phyloP scores from a whole-genome alignment of 352 stramenopile genomes.

The Globisporangium sylvaticum region DNA sequence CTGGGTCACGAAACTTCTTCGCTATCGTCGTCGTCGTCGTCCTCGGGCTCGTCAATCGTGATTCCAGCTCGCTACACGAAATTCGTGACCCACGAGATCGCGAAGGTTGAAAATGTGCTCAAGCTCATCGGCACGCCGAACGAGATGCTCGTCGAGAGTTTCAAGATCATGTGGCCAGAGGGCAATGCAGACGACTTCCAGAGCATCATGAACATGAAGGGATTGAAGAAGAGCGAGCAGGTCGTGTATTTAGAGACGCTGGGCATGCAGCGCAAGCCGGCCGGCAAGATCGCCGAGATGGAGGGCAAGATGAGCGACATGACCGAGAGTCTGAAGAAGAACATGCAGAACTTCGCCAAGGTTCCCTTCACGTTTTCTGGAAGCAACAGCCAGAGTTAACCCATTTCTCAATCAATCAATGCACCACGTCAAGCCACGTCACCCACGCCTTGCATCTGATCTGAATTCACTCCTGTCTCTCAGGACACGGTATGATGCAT shows the following conservation, averaged over 20 bases:
- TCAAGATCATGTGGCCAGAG: slow-evolving; percentile 95
- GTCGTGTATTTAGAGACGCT: slow-evolving; percentile 54
- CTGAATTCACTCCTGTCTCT: background rate
- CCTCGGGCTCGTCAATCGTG: slow-evolving; percentile 30
- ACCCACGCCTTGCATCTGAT: background rate
- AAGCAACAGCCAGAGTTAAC: slow-evolving; percentile 13
- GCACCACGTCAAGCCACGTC: background rate
- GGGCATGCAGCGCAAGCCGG: slow-evolving; percentile 57
- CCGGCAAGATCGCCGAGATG: slow-evolving; percentile 75
- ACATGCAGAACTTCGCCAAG: slow-evolving; percentile 84
- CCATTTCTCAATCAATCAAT: background rate
- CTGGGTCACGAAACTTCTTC: slow-evolving; percentile 57
- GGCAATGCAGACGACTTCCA: slow-evolving; percentile 92
- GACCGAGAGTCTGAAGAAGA: slow-evolving; percentile 82
- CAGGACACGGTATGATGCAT: background rate
- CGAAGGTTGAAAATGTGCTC: slow-evolving; percentile 95
- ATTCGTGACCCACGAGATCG: slow-evolving; percentile 95
- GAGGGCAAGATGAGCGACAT: slow-evolving; percentile 87
- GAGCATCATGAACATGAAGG: slow-evolving; percentile 95
- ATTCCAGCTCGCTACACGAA: slow-evolving; percentile 95
- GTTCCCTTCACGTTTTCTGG: slow-evolving; percentile 61
- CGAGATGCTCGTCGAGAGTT: slow-evolving; percentile 95
- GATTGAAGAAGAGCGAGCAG: slow-evolving; percentile 80
- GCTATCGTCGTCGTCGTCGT: slow-evolving; percentile 35
- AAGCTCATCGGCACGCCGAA: slow-evolving; percentile 97